Conservation (phyloP, 306 rosid genomes). For the Fagus crenata region DNA sequence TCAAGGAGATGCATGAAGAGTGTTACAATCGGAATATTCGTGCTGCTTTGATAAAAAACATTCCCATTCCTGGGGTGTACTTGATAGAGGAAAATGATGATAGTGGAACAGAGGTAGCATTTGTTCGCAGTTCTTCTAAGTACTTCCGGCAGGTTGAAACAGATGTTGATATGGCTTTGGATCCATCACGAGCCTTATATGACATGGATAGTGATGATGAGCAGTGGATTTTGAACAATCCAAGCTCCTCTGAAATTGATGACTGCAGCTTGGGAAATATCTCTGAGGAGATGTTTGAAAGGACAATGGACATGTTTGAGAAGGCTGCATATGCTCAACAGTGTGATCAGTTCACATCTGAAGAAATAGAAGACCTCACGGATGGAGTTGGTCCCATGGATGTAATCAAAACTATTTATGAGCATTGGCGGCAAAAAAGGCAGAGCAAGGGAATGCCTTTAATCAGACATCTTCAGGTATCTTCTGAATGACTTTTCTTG, state of each 20-base stretch:
- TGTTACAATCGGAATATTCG: slow-evolving; percentile 86
- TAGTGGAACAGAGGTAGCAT: slow-evolving; percentile 49
- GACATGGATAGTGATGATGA: slow-evolving; percentile 99
- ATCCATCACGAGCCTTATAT: slow-evolving; percentile 68
- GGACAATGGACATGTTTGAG: slow-evolving; percentile 79
- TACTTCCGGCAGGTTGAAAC: slow-evolving; percentile 75
- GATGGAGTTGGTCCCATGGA: slow-evolving; percentile 48
- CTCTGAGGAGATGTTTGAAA: slow-evolving; percentile 67
- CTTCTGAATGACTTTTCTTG: slow-evolving; percentile 18
- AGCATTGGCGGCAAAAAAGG: slow-evolving; percentile 78
- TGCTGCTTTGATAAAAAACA: slow-evolving; percentile 82
- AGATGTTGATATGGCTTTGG: slow-evolving; percentile 89
- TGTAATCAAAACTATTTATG: slow-evolving; percentile 55
- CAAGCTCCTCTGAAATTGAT: slow-evolving; percentile 43
- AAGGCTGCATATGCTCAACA: slow-evolving; percentile 75
- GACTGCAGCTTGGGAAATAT: slow-evolving; percentile 41
- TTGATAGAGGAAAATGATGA: slow-evolving; percentile 72
- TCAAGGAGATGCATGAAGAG: slow-evolving; percentile 97
- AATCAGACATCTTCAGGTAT: slow-evolving; percentile 91
- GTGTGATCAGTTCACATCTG: slow-evolving; percentile 57
- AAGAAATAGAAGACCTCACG: slow-evolving; percentile 74
- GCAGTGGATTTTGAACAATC: slow-evolving; percentile 53
- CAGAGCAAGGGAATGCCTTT: slow-evolving; percentile 78
- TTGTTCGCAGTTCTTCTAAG: slow-evolving; percentile 60
- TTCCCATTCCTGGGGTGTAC: slow-evolving; percentile 94